Percentiles rank a stretch among this genome's conserved stretches.
phyloP scores from a whole-genome alignment of 2,329 filamentous ascomycete genomes.

The Leptographium radiaticola region DNA sequence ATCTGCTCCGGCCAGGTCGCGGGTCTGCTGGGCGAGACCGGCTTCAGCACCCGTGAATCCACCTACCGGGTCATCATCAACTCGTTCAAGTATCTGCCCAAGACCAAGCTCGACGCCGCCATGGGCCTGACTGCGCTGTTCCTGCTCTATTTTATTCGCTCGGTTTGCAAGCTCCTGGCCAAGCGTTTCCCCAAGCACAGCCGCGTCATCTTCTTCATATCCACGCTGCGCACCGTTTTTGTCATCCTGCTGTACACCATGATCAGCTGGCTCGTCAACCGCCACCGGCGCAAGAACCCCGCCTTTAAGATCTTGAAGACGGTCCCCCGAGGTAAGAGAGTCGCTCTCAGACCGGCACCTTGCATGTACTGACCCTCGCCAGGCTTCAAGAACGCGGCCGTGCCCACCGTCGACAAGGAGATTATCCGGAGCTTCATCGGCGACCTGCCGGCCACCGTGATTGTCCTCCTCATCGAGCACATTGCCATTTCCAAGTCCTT shows the following conservation, averaged over 20 bases:
- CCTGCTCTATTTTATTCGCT: constrained; percentile 66
- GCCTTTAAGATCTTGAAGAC: constrained; percentile 60
- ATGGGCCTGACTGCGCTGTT: constrained; percentile 75
- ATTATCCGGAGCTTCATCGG: constrained; percentile 57
- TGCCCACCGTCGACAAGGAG: constrained; percentile 51
- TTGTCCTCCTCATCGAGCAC: constrained; percentile 91
- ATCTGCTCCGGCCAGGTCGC: constrained; percentile 79
- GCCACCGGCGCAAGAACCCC: constrained; percentile 45
- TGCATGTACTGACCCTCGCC: no score
- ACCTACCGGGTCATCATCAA: constrained; percentile 80
- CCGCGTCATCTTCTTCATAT: constrained; percentile 79
- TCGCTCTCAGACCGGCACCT: no score
- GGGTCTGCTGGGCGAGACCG: constrained; percentile 63
- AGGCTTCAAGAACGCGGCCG: constrained; percentile 71
- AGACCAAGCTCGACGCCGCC: constrained; percentile 63
- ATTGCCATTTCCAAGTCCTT: constrained; percentile 98
- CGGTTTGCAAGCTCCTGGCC: constrained; percentile 48
- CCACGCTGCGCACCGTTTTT: constrained; percentile 79
- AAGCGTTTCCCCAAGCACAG: constrained; percentile 55
- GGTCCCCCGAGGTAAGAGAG: constrained; percentile 48
- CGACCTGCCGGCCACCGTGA: constrained; percentile 72
- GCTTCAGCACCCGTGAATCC: constrained; percentile 48
- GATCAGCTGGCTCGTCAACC: constrained; percentile 77
- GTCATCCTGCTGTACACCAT: constrained; percentile 86
- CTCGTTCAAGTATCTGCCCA: constrained; percentile 57